Evolutionary conservation across 768 basidiomycete species (phyloP), one percentile per base, ranked within the genome.

Genomic region (Boletus pseudo-olivaceus): DNA sequence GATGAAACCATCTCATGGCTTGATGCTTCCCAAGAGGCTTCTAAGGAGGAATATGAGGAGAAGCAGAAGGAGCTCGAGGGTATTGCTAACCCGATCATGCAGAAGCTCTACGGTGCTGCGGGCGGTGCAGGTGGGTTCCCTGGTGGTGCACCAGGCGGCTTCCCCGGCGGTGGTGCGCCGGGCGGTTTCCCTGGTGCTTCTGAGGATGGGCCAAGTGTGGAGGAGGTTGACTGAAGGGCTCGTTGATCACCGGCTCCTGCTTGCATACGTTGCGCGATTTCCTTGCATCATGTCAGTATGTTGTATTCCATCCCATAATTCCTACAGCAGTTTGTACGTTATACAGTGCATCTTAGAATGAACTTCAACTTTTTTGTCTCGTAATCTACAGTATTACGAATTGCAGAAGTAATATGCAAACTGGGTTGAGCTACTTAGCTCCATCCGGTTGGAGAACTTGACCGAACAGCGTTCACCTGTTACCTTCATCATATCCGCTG

Each of bases 41-140:
- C 88, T 60, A 94, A 92, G 78, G 91, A 94, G 67, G 95, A 98
- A 76, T 94, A 95, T 75, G 90, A 90, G 72, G 80, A 80, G 66
- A 88, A 85, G 76, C 93, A 95, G 71, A 95, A 95, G 79, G 94
- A 97, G 75, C 78, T 98, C 47, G 94, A 97, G 77, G 74, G 66
- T 17, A 68, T 95, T 62, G 90, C 93, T 64, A 90, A 84, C 72
- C 85, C 85, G 11, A 85, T 86, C 65, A 82, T 83, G 81, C 79
- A 80, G 70, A 81, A 78, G 64, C 80, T 95, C 27, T 95, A 96
- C 71, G 68, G 76, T 33, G 76, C 71, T 47, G 71, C 74, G 7
- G 86, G 84, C 58, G 62, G 55, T 49, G 53, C 72, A 37, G 83
- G 82, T 50, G 80, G 80, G 15, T 75, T 82, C 73, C 84, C 86